Evolutionary conservation across 768 basidiomycete genomes (phyloP), one percentile per base, ranked within the genome.

Genomic region (Gymnopilus dilepis): DNA sequence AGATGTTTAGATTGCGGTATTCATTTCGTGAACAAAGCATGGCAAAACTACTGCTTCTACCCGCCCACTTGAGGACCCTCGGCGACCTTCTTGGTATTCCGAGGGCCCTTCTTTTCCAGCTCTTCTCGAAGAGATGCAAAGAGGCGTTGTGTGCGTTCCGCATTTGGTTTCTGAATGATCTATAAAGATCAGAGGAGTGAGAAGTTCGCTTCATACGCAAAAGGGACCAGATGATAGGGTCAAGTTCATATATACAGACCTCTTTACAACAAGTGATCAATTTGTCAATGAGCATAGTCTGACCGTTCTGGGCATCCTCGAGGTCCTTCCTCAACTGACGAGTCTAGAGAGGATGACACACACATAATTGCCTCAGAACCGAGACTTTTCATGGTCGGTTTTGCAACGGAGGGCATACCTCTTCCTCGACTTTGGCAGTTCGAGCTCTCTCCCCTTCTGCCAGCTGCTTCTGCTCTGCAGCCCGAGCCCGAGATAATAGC

Each of bases 221-320:
- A 31, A 22, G 43, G 28, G 31, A 41, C 38, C 37, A 6, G 22
- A 11, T 37, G 8, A 53, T 11, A 26, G 30, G 45, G 40, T n/a
- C 42, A 38, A 28, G 22, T 38, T 42, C 30, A 56, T 53, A 55
- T 55, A 42, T 26, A 28, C 88, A 73, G 67, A 92, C 92, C 86
- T 94, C 92, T 81, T 92, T 91, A 80, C 91, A 94, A 68, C 91
- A 94, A 22, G 88, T 81, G 66, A 93, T 88, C 53, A 94, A 80
- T 68, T 92, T 92, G 76, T 94, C 92, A 61, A 94, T 88, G 60
- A 94, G 82, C 77, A 88, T 82, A 24, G 90, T 85, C 73, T 94
- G 91, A 45, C 86, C 86, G 61, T 86, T 87, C 72, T 91, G 90
- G 21, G 86, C 85, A n/a, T 90, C 88, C 65, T 94, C 91, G 58